Conservation (phyloP, 2,329 filamentous ascomycete genomes). For the Ophiostoma quercus region DNA sequence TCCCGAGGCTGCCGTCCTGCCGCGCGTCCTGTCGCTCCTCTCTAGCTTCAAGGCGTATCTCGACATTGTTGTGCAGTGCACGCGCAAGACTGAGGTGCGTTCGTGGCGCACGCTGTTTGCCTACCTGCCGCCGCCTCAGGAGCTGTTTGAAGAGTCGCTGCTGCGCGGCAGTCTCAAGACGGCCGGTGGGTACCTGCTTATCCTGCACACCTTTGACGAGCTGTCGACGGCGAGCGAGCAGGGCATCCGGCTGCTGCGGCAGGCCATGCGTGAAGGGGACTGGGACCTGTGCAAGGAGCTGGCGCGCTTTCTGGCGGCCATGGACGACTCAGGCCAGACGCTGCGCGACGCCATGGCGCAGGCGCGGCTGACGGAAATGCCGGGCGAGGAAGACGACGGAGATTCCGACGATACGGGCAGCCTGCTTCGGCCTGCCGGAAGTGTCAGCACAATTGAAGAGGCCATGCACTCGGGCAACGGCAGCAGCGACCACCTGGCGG, state of each 20-base stretch:
- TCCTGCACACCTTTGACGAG: slow-evolving; percentile 78
- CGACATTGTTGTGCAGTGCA: slow-evolving; percentile 94
- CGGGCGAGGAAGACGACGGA: slow-evolving; percentile 18
- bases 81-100: slow-evolving; percentile 89
- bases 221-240: slow-evolving; percentile 65
- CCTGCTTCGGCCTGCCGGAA: background rate
- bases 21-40: slow-evolving; percentile 57
- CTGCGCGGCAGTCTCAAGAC: slow-evolving; percentile 84
- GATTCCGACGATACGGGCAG: background rate
- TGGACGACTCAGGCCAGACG: slow-evolving; percentile 80
- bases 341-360: slow-evolving; percentile 66
- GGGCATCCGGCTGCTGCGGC: slow-evolving; percentile 71
- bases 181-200: slow-evolving; percentile 90
- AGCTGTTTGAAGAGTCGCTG: slow-evolving; percentile 89
- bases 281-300: slow-evolving; percentile 96
- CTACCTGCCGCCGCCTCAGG: slow-evolving; percentile 82
- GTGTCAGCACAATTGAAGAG: slow-evolving; percentile 9
- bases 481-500: slow-evolving; percentile 32
- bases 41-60: slow-evolving; percentile 80
- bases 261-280: slow-evolving; percentile 78
- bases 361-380: slow-evolving; percentile 34
- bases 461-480: slow-evolving; percentile 4
- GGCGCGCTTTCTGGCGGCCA: slow-evolving; percentile 86
- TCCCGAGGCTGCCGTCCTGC: slow-evolving; percentile 59
- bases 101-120: slow-evolving; percentile 93